Evolutionary conservation across 345 rosid genomes (phyloP), one percentile per base, ranked within the genome.

Genomic region (Carallia pectinifolia): DNA sequence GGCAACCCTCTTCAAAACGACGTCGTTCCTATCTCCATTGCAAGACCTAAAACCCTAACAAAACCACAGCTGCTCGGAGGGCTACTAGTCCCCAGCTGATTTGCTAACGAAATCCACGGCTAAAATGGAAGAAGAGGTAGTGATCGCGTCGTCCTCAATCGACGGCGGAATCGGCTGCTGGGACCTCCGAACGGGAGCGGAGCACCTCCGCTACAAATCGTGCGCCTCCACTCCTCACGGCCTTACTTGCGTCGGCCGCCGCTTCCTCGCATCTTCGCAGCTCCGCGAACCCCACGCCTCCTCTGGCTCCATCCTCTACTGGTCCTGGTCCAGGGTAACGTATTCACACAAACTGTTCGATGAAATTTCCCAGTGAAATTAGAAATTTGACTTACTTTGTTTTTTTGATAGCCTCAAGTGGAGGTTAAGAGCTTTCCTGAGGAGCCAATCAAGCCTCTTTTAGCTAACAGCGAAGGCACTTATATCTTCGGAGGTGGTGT

Each of bases 401-500:
- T 56, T 36, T n/a, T 15, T 65, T 44, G 47, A 13, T 48, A 94
- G 99, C 93, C 98, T 73, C 96, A 84, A 74, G 93, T 77, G 1
- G 90, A 85, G 69, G 89, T 90, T 19, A 86, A 71, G 76, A 85
- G 97, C 86, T 88, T 90, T 65, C 97, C 96, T 0, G 89, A 82
- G 18, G 96, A 92, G 76, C 83, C 96, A 4, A 85, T 95, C 68
- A 84, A 77, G 62, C 85, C 97, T 39, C 80, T 95, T 53, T 71
- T 64, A 37, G 85, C 96, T 30, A 88, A 89, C 71, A 85, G 80
- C 19, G 89, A 84, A 76, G 99, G 98, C 30, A 84, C 88, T 19
- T 95, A 90, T 73, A 68, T 95, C 59, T 84, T 81, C 71, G 98
- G 93, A 13, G 97, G 98, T 70, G 95, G 93, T 64, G 74, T 64